Base-by-base conservation (phyloP, 805 yeast genomes). In the Lipomyces sp. region DNA sequence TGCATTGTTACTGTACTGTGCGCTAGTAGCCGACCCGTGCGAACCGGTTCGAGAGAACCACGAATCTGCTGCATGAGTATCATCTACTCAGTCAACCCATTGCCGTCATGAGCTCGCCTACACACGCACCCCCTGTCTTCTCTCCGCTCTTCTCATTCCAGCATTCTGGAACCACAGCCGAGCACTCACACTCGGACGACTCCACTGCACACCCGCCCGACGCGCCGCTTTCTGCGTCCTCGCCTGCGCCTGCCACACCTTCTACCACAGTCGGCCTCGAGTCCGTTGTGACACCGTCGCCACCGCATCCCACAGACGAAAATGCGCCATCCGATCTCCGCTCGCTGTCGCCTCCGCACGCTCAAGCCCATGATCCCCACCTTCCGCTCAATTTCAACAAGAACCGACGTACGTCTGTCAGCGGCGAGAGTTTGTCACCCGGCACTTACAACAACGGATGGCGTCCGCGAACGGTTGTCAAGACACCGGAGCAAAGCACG, bases 401-500 rank as follows among this genome's bases (percentile, higher is more conserved):
- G 30, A 56, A 59, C 48, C 66, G 73, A 33, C 72, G 73, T n/a
- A 62, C 67, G 8, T 69, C 72, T 35, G 73, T 69, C 7, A 60
- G 69, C 15, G 69, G 71, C 53, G 73, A 70, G 62, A 58, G 64
- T 29, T 53, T 68, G 34, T 62, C 67, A 56, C 72, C 71, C 11
- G 42, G 60, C 15, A 29, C 42, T 2, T 30, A 57, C 13, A 54
- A 55, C 39, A 32, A 60, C 88, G 95, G 54, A 24, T 72, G 70
- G 72, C 67, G 60, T n/a, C 74, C 74, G 30, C 69, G 71, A 29
- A 56, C 62, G n/a, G 63, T 70, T 34, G 57, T 60, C 15, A 73
- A 73, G 63, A 63, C 71, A 1, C 64, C 69, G 0, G 87, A 85
- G 56, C 97, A 92, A 78, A 79, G 88, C 65, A 79, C 80, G 63